Evolutionary conservation across 371 early-diverging fungal species (phyloP).

Genomic region (Rhizopus stolonifer): DNA sequence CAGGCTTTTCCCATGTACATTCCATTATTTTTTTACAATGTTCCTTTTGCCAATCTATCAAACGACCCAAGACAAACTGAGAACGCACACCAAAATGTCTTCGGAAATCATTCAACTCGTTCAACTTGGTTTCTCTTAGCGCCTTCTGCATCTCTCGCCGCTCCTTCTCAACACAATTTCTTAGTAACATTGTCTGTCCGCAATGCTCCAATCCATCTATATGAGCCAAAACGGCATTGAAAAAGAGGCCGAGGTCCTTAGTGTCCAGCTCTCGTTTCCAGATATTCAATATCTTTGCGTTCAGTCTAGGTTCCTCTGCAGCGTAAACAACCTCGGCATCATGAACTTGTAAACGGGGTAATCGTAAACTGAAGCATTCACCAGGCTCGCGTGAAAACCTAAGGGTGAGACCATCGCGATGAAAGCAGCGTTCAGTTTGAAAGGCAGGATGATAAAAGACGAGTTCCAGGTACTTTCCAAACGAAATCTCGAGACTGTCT

Average conservation of each 20-base stretch:
- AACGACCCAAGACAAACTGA: conserved; percentile 21
- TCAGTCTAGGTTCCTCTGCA: conserved; percentile 12
- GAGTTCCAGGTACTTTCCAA: conserved; percentile 67
- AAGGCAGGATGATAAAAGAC: conserved; percentile 44
- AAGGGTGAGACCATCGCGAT: conserved; percentile 37
- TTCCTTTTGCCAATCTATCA: conserved; percentile 34
- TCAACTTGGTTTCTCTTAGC: conserved; percentile 17
- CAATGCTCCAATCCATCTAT: conserved; percentile 22
- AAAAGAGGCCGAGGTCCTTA: conserved; percentile 31
- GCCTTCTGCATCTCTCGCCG: conserved; percentile 14
- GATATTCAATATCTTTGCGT: conserved; percentile 2
- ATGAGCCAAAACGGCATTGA: conserved; percentile 22
- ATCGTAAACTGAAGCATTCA: conserved; percentile 58
- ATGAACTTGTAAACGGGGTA: conserved; percentile 59
- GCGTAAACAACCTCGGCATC: conserved; percentile 1
- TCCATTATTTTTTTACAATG: conserved; percentile 19
- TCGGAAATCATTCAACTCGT: conserved; percentile 41
- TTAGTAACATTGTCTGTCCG: conserved; percentile 11
- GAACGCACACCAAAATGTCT: conserved; percentile 33
- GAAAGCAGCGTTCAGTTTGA: conserved; percentile 38
- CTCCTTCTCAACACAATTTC: conserved; percentile 23
- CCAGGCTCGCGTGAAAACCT: conserved; percentile 53
- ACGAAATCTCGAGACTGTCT: conserved; percentile 51
- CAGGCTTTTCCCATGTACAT: conserved; percentile 38
- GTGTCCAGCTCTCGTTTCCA: conserved; percentile 15